Evolutionary conservation across 225 moss, liverwort and hornwort genomes (phyloP).

Genomic region (Ulota crispa): DNA sequence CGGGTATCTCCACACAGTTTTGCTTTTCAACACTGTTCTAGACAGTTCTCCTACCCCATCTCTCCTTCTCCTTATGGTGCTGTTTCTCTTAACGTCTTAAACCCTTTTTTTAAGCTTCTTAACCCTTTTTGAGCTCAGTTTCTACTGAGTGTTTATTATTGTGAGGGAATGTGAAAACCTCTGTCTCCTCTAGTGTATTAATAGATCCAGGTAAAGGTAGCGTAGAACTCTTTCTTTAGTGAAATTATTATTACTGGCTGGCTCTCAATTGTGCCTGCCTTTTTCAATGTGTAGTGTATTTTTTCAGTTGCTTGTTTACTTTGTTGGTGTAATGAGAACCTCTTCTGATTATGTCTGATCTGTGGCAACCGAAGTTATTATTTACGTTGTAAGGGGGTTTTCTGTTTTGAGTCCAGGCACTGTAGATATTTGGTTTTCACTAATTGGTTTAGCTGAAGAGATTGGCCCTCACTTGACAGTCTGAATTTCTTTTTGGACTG

Average conservation of each 20-base stretch:
- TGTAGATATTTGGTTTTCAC: slow-evolving; percentile 13
- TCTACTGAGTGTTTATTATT: slow-evolving; percentile 14
- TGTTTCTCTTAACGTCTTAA: not conserved
- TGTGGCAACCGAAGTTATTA: slow-evolving; percentile 26
- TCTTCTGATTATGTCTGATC: slow-evolving; percentile 28
- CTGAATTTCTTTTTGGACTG: too few species aligned
- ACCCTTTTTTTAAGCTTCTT: not conserved
- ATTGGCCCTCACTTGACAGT: too few species aligned
- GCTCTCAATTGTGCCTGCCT: slow-evolving; percentile 39
- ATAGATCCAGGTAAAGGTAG: slow-evolving; percentile 44
- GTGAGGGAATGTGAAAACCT: slow-evolving; percentile 40
- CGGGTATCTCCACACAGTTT: slow-evolving; percentile 43
- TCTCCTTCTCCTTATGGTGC: slow-evolving; percentile 1
- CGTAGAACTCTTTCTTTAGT: slow-evolving; percentile 18
- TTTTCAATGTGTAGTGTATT: slow-evolving; percentile 21
- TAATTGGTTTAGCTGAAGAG: too few species aligned
- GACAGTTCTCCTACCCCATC: not conserved
- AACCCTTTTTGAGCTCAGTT: not conserved
- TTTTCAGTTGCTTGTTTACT: slow-evolving; percentile 21
- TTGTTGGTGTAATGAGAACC: slow-evolving; percentile 18
- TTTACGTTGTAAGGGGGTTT: slow-evolving; percentile 6
- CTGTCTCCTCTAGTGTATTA: slow-evolving; percentile 44
- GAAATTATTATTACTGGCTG: slow-evolving; percentile 22
- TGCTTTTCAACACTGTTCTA: slow-evolving; percentile 25
- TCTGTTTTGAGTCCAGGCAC: slow-evolving; percentile 7